Conservation (phyloP, 2,329 filamentous ascomycete genomes). For the Sporothrix euskadiensis region DNA sequence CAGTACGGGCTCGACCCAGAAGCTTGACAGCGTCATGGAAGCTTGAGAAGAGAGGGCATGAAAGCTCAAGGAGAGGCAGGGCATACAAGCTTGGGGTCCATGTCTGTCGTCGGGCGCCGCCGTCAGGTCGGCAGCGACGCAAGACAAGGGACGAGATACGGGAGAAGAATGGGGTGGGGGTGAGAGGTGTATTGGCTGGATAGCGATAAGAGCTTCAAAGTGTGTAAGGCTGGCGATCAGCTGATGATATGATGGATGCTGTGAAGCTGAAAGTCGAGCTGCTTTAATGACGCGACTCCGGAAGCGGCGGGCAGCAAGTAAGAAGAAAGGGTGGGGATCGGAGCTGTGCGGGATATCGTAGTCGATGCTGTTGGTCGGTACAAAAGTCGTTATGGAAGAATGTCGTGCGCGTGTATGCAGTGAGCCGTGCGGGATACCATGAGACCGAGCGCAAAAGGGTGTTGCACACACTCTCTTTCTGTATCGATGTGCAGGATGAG, state of each 20-base stretch:
- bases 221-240: background rate
- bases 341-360: constrained; percentile 1
- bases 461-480: background rate
- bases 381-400: background rate
- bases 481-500: background rate
- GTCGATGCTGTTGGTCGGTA: background rate
- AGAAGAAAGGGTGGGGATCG: background rate
- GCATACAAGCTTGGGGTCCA: constrained; percentile 36
- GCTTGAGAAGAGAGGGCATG: background rate
- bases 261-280: background rate
- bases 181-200: background rate
- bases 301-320: constrained; percentile 10
- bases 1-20: background rate
- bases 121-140: constrained; percentile 19
- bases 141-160: background rate
- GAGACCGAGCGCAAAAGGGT: background rate
- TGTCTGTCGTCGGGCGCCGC: constrained; percentile 28
- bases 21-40: background rate
- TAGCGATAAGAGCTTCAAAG: background rate
- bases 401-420: background rate
- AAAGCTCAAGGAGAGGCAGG: background rate
- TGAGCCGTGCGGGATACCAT: background rate
- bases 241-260: background rate
- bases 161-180: background rate
- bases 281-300: constrained; percentile 9